Evolutionary conservation across 306 rosid species (phyloP).

Genomic region (Nissolia schottii): DNA sequence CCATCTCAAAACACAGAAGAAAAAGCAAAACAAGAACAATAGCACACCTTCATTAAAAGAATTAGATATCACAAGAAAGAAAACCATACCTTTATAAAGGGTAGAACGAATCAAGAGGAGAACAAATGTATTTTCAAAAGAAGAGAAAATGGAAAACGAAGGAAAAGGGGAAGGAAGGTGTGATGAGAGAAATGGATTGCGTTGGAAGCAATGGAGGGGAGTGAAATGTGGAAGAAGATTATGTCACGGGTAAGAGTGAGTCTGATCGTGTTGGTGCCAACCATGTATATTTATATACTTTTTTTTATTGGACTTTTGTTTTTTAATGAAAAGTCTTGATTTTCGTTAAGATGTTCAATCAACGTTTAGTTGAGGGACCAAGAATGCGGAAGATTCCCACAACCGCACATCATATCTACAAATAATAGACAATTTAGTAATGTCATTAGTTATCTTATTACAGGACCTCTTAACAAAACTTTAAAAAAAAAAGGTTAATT

Average conservation of each 20-base stretch:
- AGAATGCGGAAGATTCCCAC: too few species aligned
- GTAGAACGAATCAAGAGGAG: not conserved
- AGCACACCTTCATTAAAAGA: not conserved
- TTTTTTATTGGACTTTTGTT: too few species aligned
- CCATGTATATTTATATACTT: not conserved
- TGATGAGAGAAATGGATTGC: not conserved
- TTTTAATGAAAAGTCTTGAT: too few species aligned
- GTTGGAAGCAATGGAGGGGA: conserved; percentile 30
- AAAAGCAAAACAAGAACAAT: not conserved
- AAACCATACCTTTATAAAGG: conserved; percentile 17
- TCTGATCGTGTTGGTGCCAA: conserved; percentile 18
- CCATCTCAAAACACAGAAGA: not conserved
- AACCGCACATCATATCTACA: too few species aligned
- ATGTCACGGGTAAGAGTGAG: not conserved
- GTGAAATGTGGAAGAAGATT: conserved; percentile 20
- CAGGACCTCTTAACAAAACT: too few species aligned
- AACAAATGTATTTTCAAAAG: not conserved
- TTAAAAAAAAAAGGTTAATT: too few species aligned
- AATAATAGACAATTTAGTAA: too few species aligned
- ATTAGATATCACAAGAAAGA: not conserved
- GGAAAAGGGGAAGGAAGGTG: not conserved
- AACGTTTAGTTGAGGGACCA: too few species aligned
- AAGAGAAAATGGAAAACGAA: not conserved
- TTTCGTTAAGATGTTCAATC: too few species aligned
- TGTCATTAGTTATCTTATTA: too few species aligned